Conservation (phyloP, 1,284 basidiomycete genomes). For the Fistulina hepatica region DNA sequence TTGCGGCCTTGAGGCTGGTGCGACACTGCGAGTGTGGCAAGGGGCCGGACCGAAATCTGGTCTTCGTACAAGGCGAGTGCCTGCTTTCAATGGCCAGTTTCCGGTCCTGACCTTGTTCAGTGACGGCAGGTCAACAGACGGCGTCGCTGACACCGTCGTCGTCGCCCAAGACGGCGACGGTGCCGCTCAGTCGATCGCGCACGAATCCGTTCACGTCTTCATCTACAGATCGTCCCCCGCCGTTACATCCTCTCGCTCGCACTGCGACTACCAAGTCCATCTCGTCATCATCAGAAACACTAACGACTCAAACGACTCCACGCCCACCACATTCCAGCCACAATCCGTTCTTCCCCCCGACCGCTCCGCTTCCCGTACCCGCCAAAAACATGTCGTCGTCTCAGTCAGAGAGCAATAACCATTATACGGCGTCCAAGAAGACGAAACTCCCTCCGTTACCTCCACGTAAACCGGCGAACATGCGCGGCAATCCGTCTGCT, state of each 20-base stretch:
- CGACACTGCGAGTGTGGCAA: constrained; percentile 51
- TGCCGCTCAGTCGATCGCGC: not conserved
- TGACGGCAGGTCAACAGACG: too few relatives aligned
- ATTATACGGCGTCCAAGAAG: not conserved
- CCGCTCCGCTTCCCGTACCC: constrained; percentile 14
- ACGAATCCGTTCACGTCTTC: too few relatives aligned
- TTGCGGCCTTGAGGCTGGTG: constrained; percentile 56
- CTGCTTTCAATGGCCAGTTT: constrained; percentile 4
- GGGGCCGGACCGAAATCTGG: constrained; percentile 31
- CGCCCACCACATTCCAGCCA: constrained; percentile 15
- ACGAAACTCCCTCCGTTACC: constrained; percentile 10
- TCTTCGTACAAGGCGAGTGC: not conserved
- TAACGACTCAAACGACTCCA: constrained; percentile 8
- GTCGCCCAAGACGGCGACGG: not conserved
- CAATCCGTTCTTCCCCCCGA: constrained; percentile 15
- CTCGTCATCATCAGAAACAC: constrained; percentile 10
- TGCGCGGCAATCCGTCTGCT: constrained; percentile 20
- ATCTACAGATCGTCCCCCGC: too few relatives aligned
- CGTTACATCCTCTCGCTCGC: not conserved
- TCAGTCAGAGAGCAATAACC: constrained; percentile 18
- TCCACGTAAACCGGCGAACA: constrained; percentile 15
- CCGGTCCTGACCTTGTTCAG: not conserved
- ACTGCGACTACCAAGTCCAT: not conserved
- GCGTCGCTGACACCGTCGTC: not conserved
- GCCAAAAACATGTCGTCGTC: constrained; percentile 15